Base-by-base conservation (phyloP, 108 stramenopile genomes). In the Pseudonitzschia multiseries region DNA sequence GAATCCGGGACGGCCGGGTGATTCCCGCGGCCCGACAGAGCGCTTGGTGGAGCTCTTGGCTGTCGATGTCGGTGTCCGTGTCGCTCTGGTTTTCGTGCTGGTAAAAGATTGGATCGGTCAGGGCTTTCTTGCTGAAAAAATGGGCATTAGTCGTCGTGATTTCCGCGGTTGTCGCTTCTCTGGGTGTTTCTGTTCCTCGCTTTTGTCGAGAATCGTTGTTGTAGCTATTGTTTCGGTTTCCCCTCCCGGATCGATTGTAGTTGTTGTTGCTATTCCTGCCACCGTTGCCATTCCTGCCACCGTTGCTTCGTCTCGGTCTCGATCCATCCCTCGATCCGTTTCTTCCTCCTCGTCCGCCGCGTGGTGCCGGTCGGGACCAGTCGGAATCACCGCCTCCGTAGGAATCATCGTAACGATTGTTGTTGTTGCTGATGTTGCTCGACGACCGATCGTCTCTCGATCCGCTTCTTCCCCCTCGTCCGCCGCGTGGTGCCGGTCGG, bases 111-210 rank as follows among this genome's bases (percentile, higher is more conserved):
- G 88, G 85, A 71, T 92, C 91, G 13, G 74, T 43, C 20, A 93
- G 67, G 0, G 85, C 32, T 68, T 93, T 93, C 44, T 80, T 79
- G 63, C 85, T 86, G 79, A 83, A 93, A 72, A 93, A 93, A 64
- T 90, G 89, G 26, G 87, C 86, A 27, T 75, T 70, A 24, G 74
- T 73, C 31, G 65, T 26, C 13, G 70, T 72, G 33, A 71, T 72
- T 26, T 70, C 70, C 14, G 65, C 75, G 10, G 71, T 68, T 20
- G 53, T n/a, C 64, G n/a, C n/a, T n/a, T n/a, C n/a, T n/a, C n/a
- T n/a, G n/a, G n/a, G n/a, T n/a, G n/a, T n/a, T n/a, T 75, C 68
- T 14, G 28, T 4, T 61, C 60, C 1, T 50, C 52, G 57, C 28
- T 33, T 54, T 50, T 27, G 56, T 41, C 50, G 73, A 18, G 18